These are phyloP conservation scores for Globisporangium polare DNA, from an alignment of 352 stramenopile genomes.

Conservation along the genomic window DNA sequence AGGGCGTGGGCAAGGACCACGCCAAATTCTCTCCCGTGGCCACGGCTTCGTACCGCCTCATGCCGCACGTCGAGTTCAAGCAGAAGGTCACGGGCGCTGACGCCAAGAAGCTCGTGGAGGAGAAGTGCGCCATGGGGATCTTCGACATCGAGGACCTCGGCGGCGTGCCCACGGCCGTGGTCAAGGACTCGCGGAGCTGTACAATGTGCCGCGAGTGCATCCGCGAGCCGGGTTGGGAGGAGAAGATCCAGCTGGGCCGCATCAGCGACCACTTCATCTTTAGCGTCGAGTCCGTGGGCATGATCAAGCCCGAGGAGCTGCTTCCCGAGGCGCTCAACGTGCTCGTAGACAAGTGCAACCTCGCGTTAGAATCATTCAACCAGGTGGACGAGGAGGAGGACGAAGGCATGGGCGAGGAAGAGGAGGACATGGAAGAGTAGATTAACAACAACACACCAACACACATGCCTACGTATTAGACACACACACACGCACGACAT, in stretches of 20 bases:
- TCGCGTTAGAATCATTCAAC: slow-evolving; percentile 80
- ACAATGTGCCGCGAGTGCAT: slow-evolving; percentile 98
- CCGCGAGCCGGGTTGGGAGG: slow-evolving; percentile 77
- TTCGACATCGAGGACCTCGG: slow-evolving; percentile 92
- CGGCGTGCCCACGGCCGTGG: slow-evolving; percentile 63
- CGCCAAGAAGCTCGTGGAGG: slow-evolving; percentile 53
- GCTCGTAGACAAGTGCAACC: slow-evolving; percentile 78
- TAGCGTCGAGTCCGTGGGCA: slow-evolving; percentile 79
- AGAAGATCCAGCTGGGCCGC: slow-evolving; percentile 88
- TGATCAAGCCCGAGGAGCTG: slow-evolving; percentile 84
- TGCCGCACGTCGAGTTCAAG: slow-evolving; percentile 81
- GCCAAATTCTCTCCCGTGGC: slow-evolving; percentile 97
- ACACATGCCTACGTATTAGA: slow-evolving; percentile 22
- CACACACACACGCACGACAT: slow-evolving; percentile 7
- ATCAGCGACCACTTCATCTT: slow-evolving; percentile 97
- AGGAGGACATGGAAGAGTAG: slow-evolving; percentile 43
- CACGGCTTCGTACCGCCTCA: slow-evolving; percentile 94
- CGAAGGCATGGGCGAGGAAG: slow-evolving; percentile 39
- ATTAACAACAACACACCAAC: slow-evolving; percentile 11
- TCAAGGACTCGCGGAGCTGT: slow-evolving; percentile 86
- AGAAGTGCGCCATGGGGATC: slow-evolving; percentile 72
- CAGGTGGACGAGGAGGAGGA: slow-evolving; percentile 43
- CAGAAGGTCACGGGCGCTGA: slow-evolving; percentile 59
- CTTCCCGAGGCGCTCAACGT: slow-evolving; percentile 76
- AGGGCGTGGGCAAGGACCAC: slow-evolving; percentile 96